phyloP scores from a whole-genome alignment of 2,329 filamentous ascomycete genomes.

The Hypoxylon sp. region DNA sequence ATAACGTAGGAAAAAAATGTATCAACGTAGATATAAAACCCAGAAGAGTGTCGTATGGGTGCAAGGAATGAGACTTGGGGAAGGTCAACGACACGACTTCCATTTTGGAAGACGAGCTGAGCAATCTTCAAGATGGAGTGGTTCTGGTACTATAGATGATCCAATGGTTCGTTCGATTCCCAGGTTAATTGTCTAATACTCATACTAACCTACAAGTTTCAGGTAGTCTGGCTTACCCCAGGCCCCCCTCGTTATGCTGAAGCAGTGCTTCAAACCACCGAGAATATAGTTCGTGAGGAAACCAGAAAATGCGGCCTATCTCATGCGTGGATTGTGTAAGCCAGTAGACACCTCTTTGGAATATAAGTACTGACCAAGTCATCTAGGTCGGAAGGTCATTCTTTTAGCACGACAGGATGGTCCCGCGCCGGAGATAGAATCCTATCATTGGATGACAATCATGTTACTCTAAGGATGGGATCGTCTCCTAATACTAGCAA shows the following conservation, averaged over 20 bases:
- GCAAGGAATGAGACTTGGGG: conserved; percentile 18
- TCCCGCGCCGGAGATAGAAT: not conserved
- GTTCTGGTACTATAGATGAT: conserved; percentile 19
- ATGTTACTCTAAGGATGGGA: conserved; percentile 36
- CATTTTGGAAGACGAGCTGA: not conserved
- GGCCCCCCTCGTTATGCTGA: not conserved
- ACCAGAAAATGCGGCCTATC: conserved; percentile 6
- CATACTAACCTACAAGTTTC: not conserved
- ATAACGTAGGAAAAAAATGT: not conserved
- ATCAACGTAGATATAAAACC: not conserved
- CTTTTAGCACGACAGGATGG: conserved; percentile 2
- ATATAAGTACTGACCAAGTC: not conserved
- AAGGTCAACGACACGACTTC: not conserved
- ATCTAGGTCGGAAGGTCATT: conserved; percentile 11
- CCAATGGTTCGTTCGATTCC: conserved; percentile 11
- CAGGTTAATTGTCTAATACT: no score
- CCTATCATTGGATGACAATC: conserved; percentile 25
- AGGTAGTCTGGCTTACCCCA: conserved; percentile 11
- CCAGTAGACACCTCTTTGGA: not conserved
- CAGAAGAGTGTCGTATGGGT: conserved; percentile 7
- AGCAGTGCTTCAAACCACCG: not conserved
- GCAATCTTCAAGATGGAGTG: not conserved
- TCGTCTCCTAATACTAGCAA: conserved; percentile 8
- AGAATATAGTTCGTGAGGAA: conserved; percentile 6
- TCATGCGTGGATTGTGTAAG: conserved; percentile 32